Evolutionary conservation across 768 basidiomycete genomes (phyloP).

Genomic region (Sporobolomyces roseus): DNA sequence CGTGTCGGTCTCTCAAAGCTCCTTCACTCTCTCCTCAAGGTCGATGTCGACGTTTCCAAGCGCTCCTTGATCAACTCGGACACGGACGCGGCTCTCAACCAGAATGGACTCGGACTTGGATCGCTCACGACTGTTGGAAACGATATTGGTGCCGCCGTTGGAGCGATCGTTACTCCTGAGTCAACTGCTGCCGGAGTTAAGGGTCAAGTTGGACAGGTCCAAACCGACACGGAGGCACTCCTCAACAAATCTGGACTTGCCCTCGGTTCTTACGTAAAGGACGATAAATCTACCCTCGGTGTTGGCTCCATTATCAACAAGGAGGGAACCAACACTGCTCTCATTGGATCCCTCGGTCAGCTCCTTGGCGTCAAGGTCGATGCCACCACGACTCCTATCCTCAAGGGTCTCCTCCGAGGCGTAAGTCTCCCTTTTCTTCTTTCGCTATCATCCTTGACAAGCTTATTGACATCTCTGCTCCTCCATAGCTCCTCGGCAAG

Average conservation of each 20-base stretch:
- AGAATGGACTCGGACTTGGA: neutral
- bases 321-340: neutral
- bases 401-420: conserved; percentile 1
- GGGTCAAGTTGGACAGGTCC: neutral
- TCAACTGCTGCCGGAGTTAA: neutral
- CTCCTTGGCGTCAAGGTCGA: conserved; percentile 5
- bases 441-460: neutral
- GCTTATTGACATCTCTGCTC: neutral
- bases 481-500: neutral
- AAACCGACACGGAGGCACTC: neutral
- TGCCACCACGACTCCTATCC: conserved; percentile 2
- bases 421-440: neutral
- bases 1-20: conserved; percentile 1
- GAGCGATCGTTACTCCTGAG: neutral
- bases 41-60: too few relatives aligned
- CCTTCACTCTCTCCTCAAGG: too few relatives aligned
- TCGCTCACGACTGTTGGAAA: neutral
- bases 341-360: neutral
- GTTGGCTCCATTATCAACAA: neutral
- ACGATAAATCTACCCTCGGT: neutral
- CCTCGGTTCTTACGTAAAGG: neutral
- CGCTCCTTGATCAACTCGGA: neutral
- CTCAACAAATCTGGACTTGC: neutral
- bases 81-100: neutral
- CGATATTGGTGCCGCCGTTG: neutral